Evolutionary conservation across 495 filamentous ascomycete genomes (phyloP), one percentile per base, ranked within the genome.

Genomic region (Usnea hakonensis): DNA sequence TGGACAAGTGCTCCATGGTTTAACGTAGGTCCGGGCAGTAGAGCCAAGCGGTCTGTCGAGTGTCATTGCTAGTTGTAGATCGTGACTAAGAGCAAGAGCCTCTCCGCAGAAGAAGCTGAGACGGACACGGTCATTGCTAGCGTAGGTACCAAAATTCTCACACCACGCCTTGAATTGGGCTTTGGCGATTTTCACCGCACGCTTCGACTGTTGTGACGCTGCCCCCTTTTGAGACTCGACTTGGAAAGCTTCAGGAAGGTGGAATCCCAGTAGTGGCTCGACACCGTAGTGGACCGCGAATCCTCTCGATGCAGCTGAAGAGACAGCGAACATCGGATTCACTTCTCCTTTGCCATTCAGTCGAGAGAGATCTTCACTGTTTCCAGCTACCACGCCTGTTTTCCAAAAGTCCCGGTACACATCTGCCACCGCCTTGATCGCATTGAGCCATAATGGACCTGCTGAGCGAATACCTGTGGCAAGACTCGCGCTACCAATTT

Each of bases 51-150:
- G 67, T 55, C 37, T 58, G 61, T 50, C 36, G 41, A 37, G 16
- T 5, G n/a, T 56, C 52, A 43, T 69, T 67, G 55, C 67, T 44
- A 65, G 65, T 4, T 63, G 59, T 8, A 84, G 68, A 2, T 76
- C 76, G 53, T 79, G 71, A 48, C 77, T 80, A 23, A 83, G 67
- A 1, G 74, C 64, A 23, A 83, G 68, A 17, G 73, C 75, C 35
- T 83, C 80, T 1, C 73, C 75, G 28, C 55, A 59, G 26, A 74
- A 75, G 48, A 81, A 73, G 19, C 82, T 75, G 19, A 84, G 58
- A 11, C 54, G 72, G 7, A 78, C 57, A 30, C 46, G 46, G 53
- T 71, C 69, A 48, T 35, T n/a, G 60, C 38, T 14, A 28, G 55
- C 53, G 46, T 55, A 28, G 21, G 58, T 57, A 35, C 57, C 63